Evolutionary conservation across 495 filamentous ascomycete species (phyloP), one percentile per base, ranked within the genome.

Genomic region (Neurospora discreta): DNA sequence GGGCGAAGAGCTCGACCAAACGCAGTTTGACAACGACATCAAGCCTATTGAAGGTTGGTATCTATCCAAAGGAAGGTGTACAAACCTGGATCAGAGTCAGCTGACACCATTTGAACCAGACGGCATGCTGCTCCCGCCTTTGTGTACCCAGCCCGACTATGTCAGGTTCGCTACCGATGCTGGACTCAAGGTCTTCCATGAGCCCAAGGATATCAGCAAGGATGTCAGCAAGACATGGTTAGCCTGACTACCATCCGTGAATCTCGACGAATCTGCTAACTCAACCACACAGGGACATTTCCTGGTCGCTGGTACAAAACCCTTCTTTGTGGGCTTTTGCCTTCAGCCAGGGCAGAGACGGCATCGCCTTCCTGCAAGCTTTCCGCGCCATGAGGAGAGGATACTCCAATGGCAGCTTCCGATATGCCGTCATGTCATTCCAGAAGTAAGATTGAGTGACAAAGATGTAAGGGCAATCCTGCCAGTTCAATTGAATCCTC

Each of bases 301-400:
- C 86, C 23, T 88, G 87, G 86, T 78, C 81, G 20, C 80, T 88
- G 8, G 82, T 89, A 2, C 85, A 87, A 68, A 87, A 85, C 16
- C 86, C 86, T 6, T 80, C 83, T 1, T 80, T 89, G 16, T 89
- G 87, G 87, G 82, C 85, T 0, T 87, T 88, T 72, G 87, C 87
- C 3, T 81, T 86, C 41, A 83, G 85, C 39, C 87, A 89, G 71
- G 87, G 87, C 20, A 76, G 87, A 42, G 87, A 89, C 71, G 87
- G 85, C 0, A 82, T 89, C 18, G 86, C 86, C 20, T 89, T 88
- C 68, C 74, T 89, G 20, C 87, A 89, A 77, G 85, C 86, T 20
- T 89, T 89, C 75, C 80, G 86, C 30, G 86, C 86, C 6, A 89
- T 89, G 87, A 80, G 86, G 71, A 80, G 86, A 72, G 87, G 87